Evolutionary conservation across 305 asterid species (phyloP), one percentile per base, ranked within the genome.

Genomic region (Galium porrigens): DNA sequence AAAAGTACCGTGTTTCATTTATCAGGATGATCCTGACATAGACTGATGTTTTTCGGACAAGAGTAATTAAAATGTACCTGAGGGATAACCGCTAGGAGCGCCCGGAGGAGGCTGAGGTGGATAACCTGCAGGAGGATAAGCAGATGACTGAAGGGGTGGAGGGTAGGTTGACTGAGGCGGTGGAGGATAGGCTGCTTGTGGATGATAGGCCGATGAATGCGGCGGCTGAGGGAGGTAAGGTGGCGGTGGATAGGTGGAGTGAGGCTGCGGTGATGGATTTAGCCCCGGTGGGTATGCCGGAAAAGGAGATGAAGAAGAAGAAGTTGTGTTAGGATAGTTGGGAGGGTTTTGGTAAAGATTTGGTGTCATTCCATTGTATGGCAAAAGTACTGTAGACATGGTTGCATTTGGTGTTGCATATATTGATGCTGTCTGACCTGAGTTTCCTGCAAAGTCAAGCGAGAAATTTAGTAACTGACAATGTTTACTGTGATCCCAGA

Each of bases 81-180:
- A 30, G n/a, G 76, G 76, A 57, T 72, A 72, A 37, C 72, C 72
- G 30, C n/a, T 34, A 5, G 76, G 69, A 20, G 76, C 72, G 32
- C 67, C 63, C 0, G 62, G 51, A 7, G 76, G 72, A 3, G 71
- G 65, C 25, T 67, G 64, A 42, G 71, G 76, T 39, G 72, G 76
- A 55, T 67, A 63, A 12, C 76, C 69, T 20, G 69, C 54, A 22
- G 62, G 70, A 44, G 51, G 51, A 44, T 41, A 41, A 29, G 73
- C 58, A 44, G 51, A 54, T 10, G 58, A 41, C 46, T 48, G 70
- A 18, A 54, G 70, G 39, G 42, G 36, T 1, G 27, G 42, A 3
- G 52, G 51, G 51, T 44, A 55, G 2, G 61, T 44, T 44, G 44
- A 15, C 18, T 70, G 48, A 1, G 48, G 48, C 4, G 15, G 48